A percentile compares a stretch with the other conserved stretches of the same genome.
These are phyloP conservation scores for Candida pseudoglaebosa DNA, from an alignment of 805 yeast genomes.

Conservation along the genomic window DNA sequence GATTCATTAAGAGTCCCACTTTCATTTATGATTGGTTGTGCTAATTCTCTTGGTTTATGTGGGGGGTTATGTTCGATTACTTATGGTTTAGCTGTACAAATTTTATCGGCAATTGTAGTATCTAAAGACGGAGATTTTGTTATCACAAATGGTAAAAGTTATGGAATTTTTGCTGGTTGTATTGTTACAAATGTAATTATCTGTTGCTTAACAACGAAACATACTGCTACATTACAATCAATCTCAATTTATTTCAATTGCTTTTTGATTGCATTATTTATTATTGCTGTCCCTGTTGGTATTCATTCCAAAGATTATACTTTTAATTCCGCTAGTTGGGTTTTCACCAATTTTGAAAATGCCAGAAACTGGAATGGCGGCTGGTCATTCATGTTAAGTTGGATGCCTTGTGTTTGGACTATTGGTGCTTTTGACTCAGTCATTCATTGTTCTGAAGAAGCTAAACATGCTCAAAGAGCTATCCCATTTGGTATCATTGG, in stretches of 20 bases:
- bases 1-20: slow-evolving; percentile 43
- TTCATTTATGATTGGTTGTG: slow-evolving; percentile 58
- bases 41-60: slow-evolving; percentile 60
- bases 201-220: slow-evolving; percentile 52
- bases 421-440: slow-evolving; percentile 67
- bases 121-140: slow-evolving; percentile 50
- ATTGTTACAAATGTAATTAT: slow-evolving; percentile 46
- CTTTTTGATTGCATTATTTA: slow-evolving; percentile 45
- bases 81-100: slow-evolving; percentile 59
- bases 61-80: slow-evolving; percentile 63
- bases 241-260: slow-evolving; percentile 52
- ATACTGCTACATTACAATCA: slow-evolving; percentile 55
- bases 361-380: slow-evolving; percentile 30
- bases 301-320: slow-evolving; percentile 19
- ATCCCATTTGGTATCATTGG: slow-evolving; percentile 61
- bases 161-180: slow-evolving; percentile 63
- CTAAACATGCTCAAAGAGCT: slow-evolving; percentile 53
- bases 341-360: slow-evolving; percentile 52
- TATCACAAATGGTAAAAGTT: slow-evolving; percentile 49
- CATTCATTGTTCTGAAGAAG: slow-evolving; percentile 68
- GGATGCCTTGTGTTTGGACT: slow-evolving; percentile 71
- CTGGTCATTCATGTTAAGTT: slow-evolving; percentile 43
- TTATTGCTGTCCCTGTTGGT: slow-evolving; percentile 63
- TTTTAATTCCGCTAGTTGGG: slow-evolving; percentile 30
- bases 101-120: slow-evolving; percentile 53